Evolutionary conservation across 495 filamentous ascomycete genomes (phyloP), one percentile per base, ranked within the genome.

Genomic region (Neohortaea acidophila): DNA sequence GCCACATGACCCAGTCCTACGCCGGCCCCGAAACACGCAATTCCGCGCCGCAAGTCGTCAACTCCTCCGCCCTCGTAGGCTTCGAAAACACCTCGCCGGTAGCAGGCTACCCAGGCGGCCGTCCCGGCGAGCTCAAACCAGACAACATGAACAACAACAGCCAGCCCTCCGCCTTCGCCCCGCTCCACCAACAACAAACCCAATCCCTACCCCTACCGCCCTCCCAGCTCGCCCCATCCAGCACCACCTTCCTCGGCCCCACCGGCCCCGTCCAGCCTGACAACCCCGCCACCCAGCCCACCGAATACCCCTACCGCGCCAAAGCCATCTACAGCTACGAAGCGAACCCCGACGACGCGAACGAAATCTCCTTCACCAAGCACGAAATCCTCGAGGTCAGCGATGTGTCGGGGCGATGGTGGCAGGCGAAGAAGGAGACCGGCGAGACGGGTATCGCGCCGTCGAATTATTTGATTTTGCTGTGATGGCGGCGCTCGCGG

Each of bases 281-380:
- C n/a, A 43, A 28, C 33, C 6, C 38, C 13, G 32, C 91, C 9
- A 70, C 75, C 1, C 73, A 73, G 21, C 81, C 84, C 1, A 87
- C 83, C 29, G 91, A 96, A 51, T 97, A 97, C 61, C 89, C 87
- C 7, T 96, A 96, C 57, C 76, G 79, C 19, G 89, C 89, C 5
- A 94, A 94, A 70, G 89, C 89, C 28, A 97, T 97, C 55, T 97
- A 96, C 64, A 85, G 79, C 46, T 97, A 97, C 61, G 87, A 96
- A 54, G 89, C 89, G 38, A 96, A 96, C 55, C 89, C 89, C 2
- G 86, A 96, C 49, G 89, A 97, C 52, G 84, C 84, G 31, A 96
- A 97, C 58, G 89, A 97, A 59, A 96, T 97, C 44, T 86, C 81
- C 47, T 97, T 97, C 68, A 68, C 74, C 32, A 96, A 96, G 61